Evolutionary conservation across 768 basidiomycete genomes (phyloP).

Genomic region (Termitomyces sp.): DNA sequence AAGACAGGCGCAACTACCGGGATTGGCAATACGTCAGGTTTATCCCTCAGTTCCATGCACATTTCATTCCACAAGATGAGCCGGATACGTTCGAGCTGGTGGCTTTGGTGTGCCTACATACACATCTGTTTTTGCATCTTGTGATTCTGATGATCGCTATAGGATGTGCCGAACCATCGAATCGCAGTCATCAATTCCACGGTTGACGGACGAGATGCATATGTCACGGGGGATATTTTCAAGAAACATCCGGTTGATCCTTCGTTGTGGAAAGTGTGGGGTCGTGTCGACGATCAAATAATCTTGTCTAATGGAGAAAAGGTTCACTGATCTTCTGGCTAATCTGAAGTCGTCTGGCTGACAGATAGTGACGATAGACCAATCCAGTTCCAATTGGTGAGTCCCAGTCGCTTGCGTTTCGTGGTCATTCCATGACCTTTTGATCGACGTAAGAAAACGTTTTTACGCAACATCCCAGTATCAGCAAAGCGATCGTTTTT

Average conservation of each 20-base stretch:
- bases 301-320: slow-evolving; percentile 37
- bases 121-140: no score
- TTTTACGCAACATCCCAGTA: neutral
- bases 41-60: slow-evolving; percentile 1
- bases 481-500: slow-evolving; percentile 3
- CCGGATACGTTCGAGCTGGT: slow-evolving; percentile 1
- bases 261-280: slow-evolving; percentile 27
- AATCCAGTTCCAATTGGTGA: slow-evolving; percentile 8
- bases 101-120: neutral
- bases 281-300: slow-evolving; percentile 37
- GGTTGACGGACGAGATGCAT: slow-evolving; percentile 31
- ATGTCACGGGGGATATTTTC: slow-evolving; percentile 34
- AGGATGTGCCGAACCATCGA: slow-evolving; percentile 4
- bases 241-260: slow-evolving; percentile 32
- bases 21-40: slow-evolving; percentile 8
- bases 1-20: neutral
- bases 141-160: neutral
- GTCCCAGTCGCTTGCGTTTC: neutral
- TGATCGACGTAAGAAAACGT: neutral
- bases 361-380: slow-evolving; percentile 1
- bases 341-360: neutral
- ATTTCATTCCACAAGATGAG: slow-evolving; percentile 6
- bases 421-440: neutral
- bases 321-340: slow-evolving; percentile 14
- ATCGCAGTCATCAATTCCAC: slow-evolving; percentile 20